These are phyloP conservation scores for Fremontodendron californicum DNA, from an alignment of 345 rosid genomes.

Conservation along the genomic window DNA sequence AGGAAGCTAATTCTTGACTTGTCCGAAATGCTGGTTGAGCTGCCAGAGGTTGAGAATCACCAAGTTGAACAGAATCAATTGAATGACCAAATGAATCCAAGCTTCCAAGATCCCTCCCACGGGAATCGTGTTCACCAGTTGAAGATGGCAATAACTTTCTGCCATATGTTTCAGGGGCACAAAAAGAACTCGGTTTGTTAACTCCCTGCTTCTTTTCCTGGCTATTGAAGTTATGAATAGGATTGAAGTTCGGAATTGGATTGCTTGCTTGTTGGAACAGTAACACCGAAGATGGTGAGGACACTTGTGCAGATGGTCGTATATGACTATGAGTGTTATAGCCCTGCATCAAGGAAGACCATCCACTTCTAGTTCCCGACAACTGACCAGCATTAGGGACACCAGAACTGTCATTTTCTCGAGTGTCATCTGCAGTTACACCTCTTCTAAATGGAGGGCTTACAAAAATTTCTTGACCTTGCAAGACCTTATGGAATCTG, in stretches of 20 bases:
- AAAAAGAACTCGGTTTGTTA: constrained; percentile 11
- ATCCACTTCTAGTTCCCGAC: constrained; percentile 46
- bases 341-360: constrained; percentile 48
- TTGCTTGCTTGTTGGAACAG: constrained; percentile 49
- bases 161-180: constrained; percentile 20
- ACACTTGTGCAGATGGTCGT: constrained; percentile 35
- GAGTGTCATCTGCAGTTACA: constrained; percentile 28
- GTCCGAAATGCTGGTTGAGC: constrained; percentile 27
- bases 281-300: constrained; percentile 80
- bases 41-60: constrained; percentile 25
- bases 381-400: constrained; percentile 34
- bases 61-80: constrained; percentile 25
- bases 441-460: constrained; percentile 38
- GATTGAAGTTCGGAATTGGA: constrained; percentile 15
- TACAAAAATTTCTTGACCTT: constrained; percentile 97
- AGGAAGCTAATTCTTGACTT: constrained; percentile 37
- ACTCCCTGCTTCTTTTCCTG: constrained; percentile 22
- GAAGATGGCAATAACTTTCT: constrained; percentile 22
- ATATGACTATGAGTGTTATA: constrained; percentile 24
- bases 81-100: constrained; percentile 18
- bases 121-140: background rate
- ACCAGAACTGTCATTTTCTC: constrained; percentile 37
- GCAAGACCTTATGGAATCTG: constrained; percentile 89
- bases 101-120: constrained; percentile 20
- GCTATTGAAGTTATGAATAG: constrained; percentile 17